phyloP scores from a whole-genome alignment of 306 rosid genomes.

The Trifolium fragiferum region DNA sequence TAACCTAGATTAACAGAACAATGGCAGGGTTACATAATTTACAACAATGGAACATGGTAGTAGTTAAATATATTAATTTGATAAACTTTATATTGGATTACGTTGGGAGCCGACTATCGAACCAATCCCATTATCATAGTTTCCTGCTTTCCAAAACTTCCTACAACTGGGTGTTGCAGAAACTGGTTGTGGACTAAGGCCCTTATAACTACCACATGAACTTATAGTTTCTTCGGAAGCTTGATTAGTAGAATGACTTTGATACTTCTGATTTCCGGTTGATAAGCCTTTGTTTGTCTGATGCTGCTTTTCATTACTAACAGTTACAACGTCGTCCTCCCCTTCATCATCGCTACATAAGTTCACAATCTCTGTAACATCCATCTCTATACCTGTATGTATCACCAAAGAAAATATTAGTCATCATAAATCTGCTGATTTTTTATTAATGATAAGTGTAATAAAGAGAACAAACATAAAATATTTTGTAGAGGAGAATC shows the following conservation, averaged over 20 bases:
- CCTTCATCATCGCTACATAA: constrained; percentile 67
- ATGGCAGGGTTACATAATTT: neutral
- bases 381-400: constrained; percentile 50
- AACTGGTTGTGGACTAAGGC: constrained; percentile 44
- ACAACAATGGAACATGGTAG: neutral
- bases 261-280: constrained; percentile 31
- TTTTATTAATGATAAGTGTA: neutral
- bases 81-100: constrained; percentile 42
- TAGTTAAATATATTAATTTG: constrained; percentile 19
- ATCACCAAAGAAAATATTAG: constrained; percentile 21
- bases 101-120: constrained; percentile 58
- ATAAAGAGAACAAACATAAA: neutral
- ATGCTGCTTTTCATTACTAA: constrained; percentile 34
- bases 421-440: neutral
- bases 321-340: constrained; percentile 43
- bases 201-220: constrained; percentile 53
- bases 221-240: constrained; percentile 57
- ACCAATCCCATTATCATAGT: constrained; percentile 48
- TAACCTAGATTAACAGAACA: constrained; percentile 26
- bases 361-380: constrained; percentile 54
- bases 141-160: constrained; percentile 87
- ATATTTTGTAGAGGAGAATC: neutral
- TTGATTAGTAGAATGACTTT: constrained; percentile 33
- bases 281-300: constrained; percentile 33
- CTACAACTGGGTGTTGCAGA: constrained; percentile 62